Conservation (phyloP, 345 rosid genomes). For the Corymbia maculata region DNA sequence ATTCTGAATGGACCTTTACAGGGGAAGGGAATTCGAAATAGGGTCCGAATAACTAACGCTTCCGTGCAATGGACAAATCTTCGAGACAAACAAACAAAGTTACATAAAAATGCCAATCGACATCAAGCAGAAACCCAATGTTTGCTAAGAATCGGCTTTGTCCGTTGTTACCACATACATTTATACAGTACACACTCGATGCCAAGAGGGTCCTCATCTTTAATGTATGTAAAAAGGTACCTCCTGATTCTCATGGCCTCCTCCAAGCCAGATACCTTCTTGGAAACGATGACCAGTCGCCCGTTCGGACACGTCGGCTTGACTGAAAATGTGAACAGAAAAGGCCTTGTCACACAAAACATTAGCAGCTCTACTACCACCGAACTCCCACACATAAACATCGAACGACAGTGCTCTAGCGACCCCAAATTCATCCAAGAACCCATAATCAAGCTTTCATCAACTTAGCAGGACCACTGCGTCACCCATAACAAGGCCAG, state of each 20-base stretch:
- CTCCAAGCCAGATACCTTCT: constrained; percentile 49
- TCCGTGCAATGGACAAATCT: background rate
- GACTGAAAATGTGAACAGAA: background rate
- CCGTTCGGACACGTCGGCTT: background rate
- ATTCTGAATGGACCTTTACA: background rate
- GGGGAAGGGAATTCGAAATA: background rate
- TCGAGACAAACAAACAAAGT: background rate
- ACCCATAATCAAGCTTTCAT: background rate
- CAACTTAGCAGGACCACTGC: background rate
- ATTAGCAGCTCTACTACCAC: background rate
- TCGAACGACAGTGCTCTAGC: background rate
- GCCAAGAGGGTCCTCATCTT: background rate
- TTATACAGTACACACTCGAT: background rate
- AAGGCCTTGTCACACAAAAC: background rate
- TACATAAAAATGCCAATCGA: background rate
- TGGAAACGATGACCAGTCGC: constrained; percentile 29
- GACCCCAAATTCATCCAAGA: background rate
- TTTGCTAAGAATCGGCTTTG: background rate
- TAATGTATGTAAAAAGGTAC: constrained; percentile 7
- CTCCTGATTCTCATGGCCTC: constrained; percentile 70
- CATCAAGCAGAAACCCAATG: background rate
- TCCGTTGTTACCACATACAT: background rate
- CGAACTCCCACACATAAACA: background rate
- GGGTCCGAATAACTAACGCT: background rate
- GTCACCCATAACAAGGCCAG: background rate